Conservation (phyloP, 2,329 filamentous ascomycete genomes). For the Parafenestella ontariensis region DNA sequence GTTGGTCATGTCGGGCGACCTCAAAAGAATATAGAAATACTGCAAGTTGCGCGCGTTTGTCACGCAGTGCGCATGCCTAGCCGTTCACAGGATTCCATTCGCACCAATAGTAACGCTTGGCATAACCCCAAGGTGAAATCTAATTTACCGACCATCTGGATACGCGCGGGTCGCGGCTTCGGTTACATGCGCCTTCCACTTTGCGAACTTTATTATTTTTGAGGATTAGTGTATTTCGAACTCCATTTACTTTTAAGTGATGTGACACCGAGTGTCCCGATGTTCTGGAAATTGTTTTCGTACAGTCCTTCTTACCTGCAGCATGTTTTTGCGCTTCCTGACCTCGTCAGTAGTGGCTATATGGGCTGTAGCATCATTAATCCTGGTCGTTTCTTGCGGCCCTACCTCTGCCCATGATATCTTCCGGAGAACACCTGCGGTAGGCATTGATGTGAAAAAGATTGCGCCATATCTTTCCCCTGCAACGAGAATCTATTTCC, state of each 20-base stretch:
- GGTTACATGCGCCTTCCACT: background rate
- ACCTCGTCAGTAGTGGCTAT: constrained; percentile 5
- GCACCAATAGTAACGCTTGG: background rate
- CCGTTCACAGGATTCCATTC: too few relatives aligned
- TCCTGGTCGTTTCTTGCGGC: background rate
- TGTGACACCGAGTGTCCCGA: constrained; percentile 1
- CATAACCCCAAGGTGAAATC: background rate
- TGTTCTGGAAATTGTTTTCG: background rate
- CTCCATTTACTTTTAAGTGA: background rate
- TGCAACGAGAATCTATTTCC: constrained; percentile 22
- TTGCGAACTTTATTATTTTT: too few relatives aligned
- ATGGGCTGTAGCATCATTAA: background rate
- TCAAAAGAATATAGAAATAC: too few relatives aligned
- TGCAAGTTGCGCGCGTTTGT: too few relatives aligned
- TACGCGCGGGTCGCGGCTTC: background rate
- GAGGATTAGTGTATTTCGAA: background rate
- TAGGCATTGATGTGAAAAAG: constrained; percentile 22
- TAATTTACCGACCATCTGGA: background rate
- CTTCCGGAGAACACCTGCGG: constrained; percentile 15
- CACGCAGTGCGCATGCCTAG: too few relatives aligned
- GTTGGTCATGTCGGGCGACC: too few relatives aligned
- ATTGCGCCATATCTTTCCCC: constrained; percentile 24
- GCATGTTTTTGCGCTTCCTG: constrained; percentile 20
- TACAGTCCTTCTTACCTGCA: background rate
- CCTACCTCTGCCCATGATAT: constrained; percentile 4